These are phyloP conservation scores for Nemophila menziesii DNA, from an alignment of 257 asterid genomes.

Conservation along the genomic window DNA sequence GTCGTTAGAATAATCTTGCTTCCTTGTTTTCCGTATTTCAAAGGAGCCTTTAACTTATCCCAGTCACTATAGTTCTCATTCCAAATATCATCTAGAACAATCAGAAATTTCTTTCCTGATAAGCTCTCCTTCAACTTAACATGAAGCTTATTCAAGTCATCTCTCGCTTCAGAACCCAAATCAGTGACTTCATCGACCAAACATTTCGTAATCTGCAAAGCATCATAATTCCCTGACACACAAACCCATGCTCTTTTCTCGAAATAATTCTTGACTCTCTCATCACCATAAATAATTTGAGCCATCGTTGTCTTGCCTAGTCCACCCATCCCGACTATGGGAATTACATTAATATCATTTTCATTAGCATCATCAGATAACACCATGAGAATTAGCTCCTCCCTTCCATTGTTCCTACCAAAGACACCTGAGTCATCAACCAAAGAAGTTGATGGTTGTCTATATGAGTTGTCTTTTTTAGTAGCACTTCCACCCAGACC, in stretches of 20 bases:
- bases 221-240: not conserved
- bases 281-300: not conserved
- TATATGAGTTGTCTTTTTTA: not conserved
- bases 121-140: slow-evolving; percentile 32
- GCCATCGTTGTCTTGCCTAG: slow-evolving; percentile 1
- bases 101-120: slow-evolving; percentile 32
- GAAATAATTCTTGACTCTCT: slow-evolving; percentile 3
- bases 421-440: not conserved
- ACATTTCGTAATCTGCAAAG: not conserved
- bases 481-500: too few relatives aligned
- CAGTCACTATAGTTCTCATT: slow-evolving; percentile 25
- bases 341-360: too few relatives aligned
- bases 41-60: slow-evolving; percentile 28
- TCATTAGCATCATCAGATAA: too few relatives aligned
- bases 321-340: slow-evolving; percentile 13
- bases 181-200: not conserved
- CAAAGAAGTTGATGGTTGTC: too few relatives aligned
- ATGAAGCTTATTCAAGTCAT: slow-evolving; percentile 32
- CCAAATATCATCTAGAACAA: slow-evolving; percentile 58
- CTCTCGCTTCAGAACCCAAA: not conserved
- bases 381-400: slow-evolving; percentile 2
- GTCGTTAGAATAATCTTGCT: slow-evolving; percentile 51
- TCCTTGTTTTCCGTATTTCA: too few relatives aligned
- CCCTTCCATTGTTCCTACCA: slow-evolving; percentile 8
- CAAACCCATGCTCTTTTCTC: not conserved